Evolutionary conservation across 1,284 basidiomycete species (phyloP), one percentile per base, ranked within the genome.

Genomic region (Chalciporus sp.): DNA sequence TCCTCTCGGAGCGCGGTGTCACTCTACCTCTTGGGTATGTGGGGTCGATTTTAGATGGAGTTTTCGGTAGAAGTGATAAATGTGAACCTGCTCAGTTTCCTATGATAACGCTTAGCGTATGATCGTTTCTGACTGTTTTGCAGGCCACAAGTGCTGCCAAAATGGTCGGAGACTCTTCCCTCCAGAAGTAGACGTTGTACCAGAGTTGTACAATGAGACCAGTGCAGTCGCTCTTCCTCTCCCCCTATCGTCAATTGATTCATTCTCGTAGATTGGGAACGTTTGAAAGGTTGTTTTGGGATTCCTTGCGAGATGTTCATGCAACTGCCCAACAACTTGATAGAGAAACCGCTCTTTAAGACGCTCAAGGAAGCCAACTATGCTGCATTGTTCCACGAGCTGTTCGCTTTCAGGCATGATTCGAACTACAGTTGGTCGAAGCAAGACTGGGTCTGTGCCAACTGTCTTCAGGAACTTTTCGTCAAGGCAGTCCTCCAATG

Each of bases 41-140:
- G 16, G 59, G 58, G 9, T 51, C 59, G 2, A 53, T 58, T 43
- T 23, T 62, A 3, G 60, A 61, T 27, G 51, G 52, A 14, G 42
- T 62, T 8, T 39, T 49, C 31, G 54, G 61, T 16, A 16, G 14
- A 17, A n/a, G 35, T 14, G 47, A 61, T 26, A 35, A n/a, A 10
- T 61, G 59, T 61, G n/a, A 42, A 49, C 42, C 27, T 29, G 19
- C 10, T 27, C 4, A 44, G 9, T 7, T 17, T 23, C 23, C 23
- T 23, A 23, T 23, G 23, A 23, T 23, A 23, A 23, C 6, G 6
- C 23, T 23, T 6, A 23, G 23, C 23, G 23, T 23, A 23, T 23
- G 6, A 23, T 23, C 23, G 23, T 23, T 20, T n/a, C 47, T 48
- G 29, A 58, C 19, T n/a, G 17, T 35, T 14, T n/a, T 9, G 16